Conservation (phyloP, 768 basidiomycete genomes). For the Boletus patriciae region DNA sequence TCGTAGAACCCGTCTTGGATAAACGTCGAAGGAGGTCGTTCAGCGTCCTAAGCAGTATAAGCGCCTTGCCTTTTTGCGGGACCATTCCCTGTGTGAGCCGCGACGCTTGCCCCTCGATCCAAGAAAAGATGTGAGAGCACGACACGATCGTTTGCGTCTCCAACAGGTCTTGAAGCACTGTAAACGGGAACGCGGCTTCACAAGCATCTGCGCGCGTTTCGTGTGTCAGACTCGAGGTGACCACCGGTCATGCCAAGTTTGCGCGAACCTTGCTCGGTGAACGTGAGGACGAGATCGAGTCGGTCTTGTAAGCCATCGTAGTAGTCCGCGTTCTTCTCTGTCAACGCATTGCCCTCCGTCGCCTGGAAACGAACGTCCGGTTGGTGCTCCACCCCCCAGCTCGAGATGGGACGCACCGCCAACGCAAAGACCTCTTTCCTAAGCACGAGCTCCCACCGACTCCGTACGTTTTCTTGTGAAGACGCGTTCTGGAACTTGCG, state of each 20-base stretch:
- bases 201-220: conserved; percentile 59
- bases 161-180: conserved; percentile 74
- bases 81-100: conserved; percentile 77
- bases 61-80: conserved; percentile 86
- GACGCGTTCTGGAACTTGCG: conserved; percentile 41
- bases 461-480: conserved; percentile 60
- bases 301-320: conserved; percentile 59
- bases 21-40: conserved; percentile 86
- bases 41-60: conserved; percentile 76
- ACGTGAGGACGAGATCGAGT: conserved; percentile 72
- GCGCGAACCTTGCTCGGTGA: conserved; percentile 71
- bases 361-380: conserved; percentile 39
- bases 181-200: conserved; percentile 71
- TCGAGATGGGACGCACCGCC: conserved; percentile 52
- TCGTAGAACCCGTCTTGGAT: conserved; percentile 82
- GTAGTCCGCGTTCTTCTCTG: conserved; percentile 52
- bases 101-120: conserved; percentile 73
- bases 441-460: conserved; percentile 73
- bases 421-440: conserved; percentile 70
- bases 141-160: conserved; percentile 84
- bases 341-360: conserved; percentile 66
- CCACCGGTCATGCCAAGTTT: neutral
- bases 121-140: conserved; percentile 85
- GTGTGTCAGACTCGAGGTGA: neutral
- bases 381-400: neutral